Conservation (phyloP, 2,329 filamentous ascomycete species). For the Neoascochyta sp. region DNA sequence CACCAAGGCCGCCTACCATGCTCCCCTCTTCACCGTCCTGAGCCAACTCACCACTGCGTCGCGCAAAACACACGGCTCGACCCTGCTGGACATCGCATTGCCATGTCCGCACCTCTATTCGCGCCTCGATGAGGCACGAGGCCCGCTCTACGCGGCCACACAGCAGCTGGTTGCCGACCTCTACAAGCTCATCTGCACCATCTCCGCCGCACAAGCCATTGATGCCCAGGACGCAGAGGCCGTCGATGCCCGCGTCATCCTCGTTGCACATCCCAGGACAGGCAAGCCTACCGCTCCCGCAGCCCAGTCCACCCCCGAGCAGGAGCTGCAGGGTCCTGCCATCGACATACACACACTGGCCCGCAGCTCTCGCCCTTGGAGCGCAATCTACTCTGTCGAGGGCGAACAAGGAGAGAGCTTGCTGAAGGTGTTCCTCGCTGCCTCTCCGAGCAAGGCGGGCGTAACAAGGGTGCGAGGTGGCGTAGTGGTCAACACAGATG, state of each 20-base stretch:
- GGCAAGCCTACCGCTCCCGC: slow-evolving; percentile 22
- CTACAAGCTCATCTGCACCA: slow-evolving; percentile 71
- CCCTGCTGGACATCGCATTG: slow-evolving; percentile 58
- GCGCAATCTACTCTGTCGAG: slow-evolving; percentile 61
- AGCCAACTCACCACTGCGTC: slow-evolving; percentile 39
- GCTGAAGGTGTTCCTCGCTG: slow-evolving; percentile 46
- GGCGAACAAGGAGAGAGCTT: slow-evolving; percentile 62
- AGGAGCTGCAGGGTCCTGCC: slow-evolving; percentile 47
- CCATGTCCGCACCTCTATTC: slow-evolving; percentile 60
- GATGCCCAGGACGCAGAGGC: slow-evolving; percentile 64
- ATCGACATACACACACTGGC: slow-evolving; percentile 49
- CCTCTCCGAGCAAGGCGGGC: slow-evolving; percentile 23
- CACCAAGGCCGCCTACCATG: slow-evolving; percentile 43
- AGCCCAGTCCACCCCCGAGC: slow-evolving; percentile 25
- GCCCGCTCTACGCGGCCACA: slow-evolving; percentile 61
- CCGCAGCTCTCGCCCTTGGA: slow-evolving; percentile 56
- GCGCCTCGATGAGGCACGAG: slow-evolving; percentile 48
- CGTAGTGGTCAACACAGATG: slow-evolving; percentile 18
- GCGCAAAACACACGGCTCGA: slow-evolving; percentile 31
- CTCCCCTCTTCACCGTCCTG: slow-evolving; percentile 43
- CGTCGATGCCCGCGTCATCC: slow-evolving; percentile 70
- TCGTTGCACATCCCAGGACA: slow-evolving; percentile 59
- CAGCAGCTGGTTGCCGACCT: slow-evolving; percentile 72
- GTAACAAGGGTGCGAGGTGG: slow-evolving; percentile 37
- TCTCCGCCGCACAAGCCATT: slow-evolving; percentile 63